Conservation (phyloP, 805 yeast species). For the Candida verbasci region DNA sequence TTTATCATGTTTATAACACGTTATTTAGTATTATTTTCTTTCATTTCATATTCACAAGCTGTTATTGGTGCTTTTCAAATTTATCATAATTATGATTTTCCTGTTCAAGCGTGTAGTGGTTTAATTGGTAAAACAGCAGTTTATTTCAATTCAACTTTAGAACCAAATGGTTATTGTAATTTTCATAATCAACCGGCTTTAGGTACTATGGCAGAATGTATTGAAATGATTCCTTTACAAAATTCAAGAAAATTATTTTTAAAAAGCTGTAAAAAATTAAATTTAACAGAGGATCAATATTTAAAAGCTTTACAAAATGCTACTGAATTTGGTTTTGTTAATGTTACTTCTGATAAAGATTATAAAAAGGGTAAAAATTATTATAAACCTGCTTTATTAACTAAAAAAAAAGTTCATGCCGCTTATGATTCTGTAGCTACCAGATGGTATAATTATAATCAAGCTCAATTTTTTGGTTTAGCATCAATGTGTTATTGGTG, state of each 20-base stretch:
- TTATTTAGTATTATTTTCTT: not conserved
- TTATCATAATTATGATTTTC: slow-evolving; percentile 20
- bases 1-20: too few relatives aligned
- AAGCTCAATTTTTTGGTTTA: slow-evolving; percentile 35
- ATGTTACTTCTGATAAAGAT: slow-evolving; percentile 20
- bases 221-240: slow-evolving; percentile 18
- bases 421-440: slow-evolving; percentile 24
- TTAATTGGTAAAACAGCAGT: slow-evolving; percentile 21
- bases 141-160: slow-evolving; percentile 14
- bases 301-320: slow-evolving; percentile 39
- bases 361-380: slow-evolving; percentile 26
- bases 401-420: slow-evolving; percentile 19
- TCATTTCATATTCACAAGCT: slow-evolving; percentile 8
- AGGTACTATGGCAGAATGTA: slow-evolving; percentile 35
- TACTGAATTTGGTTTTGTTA: slow-evolving; percentile 28
- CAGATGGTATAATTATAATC: slow-evolving; percentile 31
- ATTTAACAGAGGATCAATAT: slow-evolving; percentile 27
- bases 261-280: slow-evolving; percentile 18
- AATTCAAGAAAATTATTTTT: slow-evolving; percentile 21
- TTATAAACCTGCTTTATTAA: slow-evolving; percentile 33
- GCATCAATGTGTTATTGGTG: slow-evolving; percentile 49
- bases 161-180: slow-evolving; percentile 27
- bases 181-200: slow-evolving; percentile 32
- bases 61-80: slow-evolving; percentile 15
- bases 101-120: slow-evolving; percentile 22